These are phyloP conservation scores for Candida chilensis DNA, from an alignment of 805 yeast genomes.

Conservation along the genomic window DNA sequence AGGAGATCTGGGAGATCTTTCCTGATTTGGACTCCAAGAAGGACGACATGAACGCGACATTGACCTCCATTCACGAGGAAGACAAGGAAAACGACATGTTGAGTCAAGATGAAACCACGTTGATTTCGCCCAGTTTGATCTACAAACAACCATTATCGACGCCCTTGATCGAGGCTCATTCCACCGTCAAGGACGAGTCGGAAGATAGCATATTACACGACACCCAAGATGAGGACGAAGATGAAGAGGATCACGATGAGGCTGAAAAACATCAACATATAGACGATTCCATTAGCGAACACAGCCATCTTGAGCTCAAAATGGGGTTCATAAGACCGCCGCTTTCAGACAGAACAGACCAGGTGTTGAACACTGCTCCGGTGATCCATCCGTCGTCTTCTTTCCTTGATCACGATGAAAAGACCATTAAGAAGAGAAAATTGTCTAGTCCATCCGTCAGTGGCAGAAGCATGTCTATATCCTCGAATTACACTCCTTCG, in stretches of 20 bases:
- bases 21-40: not conserved
- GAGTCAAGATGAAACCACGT: not conserved
- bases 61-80: not conserved
- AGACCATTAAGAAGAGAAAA: not conserved
- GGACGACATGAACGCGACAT: not conserved
- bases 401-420: not conserved
- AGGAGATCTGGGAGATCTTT: not conserved
- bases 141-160: not conserved
- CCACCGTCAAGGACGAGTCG: not conserved
- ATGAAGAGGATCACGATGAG: too few species aligned
- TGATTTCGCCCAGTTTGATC: not conserved
- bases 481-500: not conserved
- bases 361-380: not conserved
- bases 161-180: not conserved
- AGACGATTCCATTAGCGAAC: too few species aligned
- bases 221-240: too few species aligned
- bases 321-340: too few species aligned
- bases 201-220: too few species aligned
- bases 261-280: too few species aligned
- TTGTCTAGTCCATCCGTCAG: not conserved
- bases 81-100: not conserved
- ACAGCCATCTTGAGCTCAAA: too few species aligned
- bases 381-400: too few species aligned
- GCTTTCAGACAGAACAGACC: slow-evolving; percentile 1
- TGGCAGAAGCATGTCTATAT: not conserved